These are phyloP conservation scores for Cetraspora pellucida DNA, from an alignment of 192 early-diverging fungal genomes.

Conservation along the genomic window DNA sequence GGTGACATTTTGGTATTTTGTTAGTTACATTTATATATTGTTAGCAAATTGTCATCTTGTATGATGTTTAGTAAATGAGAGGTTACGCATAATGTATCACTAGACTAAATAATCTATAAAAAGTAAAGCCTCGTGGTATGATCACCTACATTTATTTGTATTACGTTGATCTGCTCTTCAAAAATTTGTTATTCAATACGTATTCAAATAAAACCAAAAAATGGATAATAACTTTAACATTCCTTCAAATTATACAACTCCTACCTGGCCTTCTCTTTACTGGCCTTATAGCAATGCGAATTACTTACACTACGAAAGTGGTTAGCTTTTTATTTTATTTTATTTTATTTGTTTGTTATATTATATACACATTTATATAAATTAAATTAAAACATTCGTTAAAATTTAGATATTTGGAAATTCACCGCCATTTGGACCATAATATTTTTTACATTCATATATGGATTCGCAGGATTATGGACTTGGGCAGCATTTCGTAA, in stretches of 20 bases:
- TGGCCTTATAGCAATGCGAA: not conserved
- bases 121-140: too few species aligned
- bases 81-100: too few species aligned
- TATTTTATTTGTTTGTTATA: not conserved
- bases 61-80: too few species aligned
- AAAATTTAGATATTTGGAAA: slow-evolving; percentile 56
- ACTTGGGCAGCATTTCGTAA: slow-evolving; percentile 55
- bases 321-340: not conserved
- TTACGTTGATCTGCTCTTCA: too few species aligned
- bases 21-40: too few species aligned
- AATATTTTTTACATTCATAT: slow-evolving; percentile 59
- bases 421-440: slow-evolving; percentile 66
- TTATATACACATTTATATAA: not conserved
- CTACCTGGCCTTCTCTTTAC: slow-evolving; percentile 26
- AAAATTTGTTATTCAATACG: too few species aligned
- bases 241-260: not conserved
- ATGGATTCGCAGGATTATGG: slow-evolving; percentile 62
- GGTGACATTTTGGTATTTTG: too few species aligned
- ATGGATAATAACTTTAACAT: too few species aligned
- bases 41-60: too few species aligned
- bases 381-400: not conserved
- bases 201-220: too few species aligned
- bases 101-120: too few species aligned
- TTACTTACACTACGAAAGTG: not conserved
- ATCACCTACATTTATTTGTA: too few species aligned